Evolutionary conservation across 768 basidiomycete genomes (phyloP).

Genomic region (Mycena capillaripes): DNA sequence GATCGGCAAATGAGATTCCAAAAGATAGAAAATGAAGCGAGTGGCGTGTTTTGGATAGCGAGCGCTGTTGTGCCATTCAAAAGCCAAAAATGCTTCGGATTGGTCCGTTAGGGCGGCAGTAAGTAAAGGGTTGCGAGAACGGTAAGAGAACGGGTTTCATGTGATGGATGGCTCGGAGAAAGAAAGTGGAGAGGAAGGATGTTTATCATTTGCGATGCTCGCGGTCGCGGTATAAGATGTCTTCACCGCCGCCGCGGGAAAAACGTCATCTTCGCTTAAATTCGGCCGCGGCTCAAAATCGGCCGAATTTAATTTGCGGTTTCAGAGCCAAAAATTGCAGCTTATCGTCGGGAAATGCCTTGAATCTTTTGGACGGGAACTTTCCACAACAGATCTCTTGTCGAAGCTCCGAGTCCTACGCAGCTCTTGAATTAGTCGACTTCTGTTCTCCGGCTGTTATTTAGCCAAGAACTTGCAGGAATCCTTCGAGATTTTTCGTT

Average conservation of each 20-base stretch:
- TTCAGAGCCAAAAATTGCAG: too few relatives aligned
- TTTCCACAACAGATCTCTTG: too few relatives aligned
- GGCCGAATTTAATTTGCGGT: background rate
- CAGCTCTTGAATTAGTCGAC: background rate
- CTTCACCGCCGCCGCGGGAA: background rate
- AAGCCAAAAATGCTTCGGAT: background rate
- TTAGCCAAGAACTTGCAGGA: background rate
- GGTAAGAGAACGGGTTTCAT: background rate
- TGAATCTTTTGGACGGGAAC: background rate
- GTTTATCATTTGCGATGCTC: background rate
- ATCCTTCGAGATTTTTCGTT: background rate
- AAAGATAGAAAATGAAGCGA: background rate
- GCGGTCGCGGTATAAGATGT: background rate
- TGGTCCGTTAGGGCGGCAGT: background rate
- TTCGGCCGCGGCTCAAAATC: background rate
- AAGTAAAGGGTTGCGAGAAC: background rate
- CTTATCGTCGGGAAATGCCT: too few relatives aligned
- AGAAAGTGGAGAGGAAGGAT: conserved; percentile 7
- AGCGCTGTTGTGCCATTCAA: background rate
- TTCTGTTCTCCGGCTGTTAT: background rate
- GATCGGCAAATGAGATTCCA: background rate
- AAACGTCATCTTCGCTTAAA: background rate
- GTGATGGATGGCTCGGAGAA: conserved; percentile 19
- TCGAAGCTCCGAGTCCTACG: too few relatives aligned
- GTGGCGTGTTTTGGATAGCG: background rate